These are phyloP conservation scores for Serendipita indica DNA, from an alignment of 768 basidiomycete genomes.

Conservation along the genomic window DNA sequence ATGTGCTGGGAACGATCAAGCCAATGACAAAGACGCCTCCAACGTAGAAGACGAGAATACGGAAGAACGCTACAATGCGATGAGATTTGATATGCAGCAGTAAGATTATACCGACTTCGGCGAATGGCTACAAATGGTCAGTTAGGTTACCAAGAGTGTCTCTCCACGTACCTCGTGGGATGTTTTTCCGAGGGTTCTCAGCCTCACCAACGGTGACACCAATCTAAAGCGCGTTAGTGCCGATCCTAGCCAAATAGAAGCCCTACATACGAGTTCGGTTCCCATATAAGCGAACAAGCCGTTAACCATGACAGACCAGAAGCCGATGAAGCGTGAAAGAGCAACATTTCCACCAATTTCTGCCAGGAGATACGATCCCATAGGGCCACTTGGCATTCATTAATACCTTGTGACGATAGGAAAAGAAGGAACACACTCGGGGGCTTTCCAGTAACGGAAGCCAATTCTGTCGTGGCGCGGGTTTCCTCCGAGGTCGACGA, in stretches of 20 bases:
- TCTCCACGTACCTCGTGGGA: constrained; percentile 29
- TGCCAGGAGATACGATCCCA: constrained; percentile 25
- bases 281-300: constrained; percentile 61
- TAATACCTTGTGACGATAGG: constrained; percentile 20
- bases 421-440: constrained; percentile 32
- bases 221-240: not conserved
- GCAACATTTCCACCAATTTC: constrained; percentile 22
- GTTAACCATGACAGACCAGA: constrained; percentile 49
- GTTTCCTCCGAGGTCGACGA: constrained; percentile 47
- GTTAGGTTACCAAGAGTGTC: not conserved
- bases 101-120: constrained; percentile 22
- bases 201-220: constrained; percentile 30
- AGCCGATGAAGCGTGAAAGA: constrained; percentile 46
- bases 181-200: constrained; percentile 57
- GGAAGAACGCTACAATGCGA: constrained; percentile 18
- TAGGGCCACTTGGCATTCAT: constrained; percentile 11
- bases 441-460: constrained; percentile 30
- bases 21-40: constrained; percentile 57
- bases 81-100: not conserved
- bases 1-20: constrained; percentile 48
- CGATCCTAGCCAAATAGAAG: constrained; percentile 19
- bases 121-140: constrained; percentile 33
- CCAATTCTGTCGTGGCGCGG: constrained; percentile 23
- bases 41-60: constrained; percentile 47
- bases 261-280: constrained; percentile 48